Conservation (phyloP, 768 basidiomycete species). For the Lactarius tabidus region DNA sequence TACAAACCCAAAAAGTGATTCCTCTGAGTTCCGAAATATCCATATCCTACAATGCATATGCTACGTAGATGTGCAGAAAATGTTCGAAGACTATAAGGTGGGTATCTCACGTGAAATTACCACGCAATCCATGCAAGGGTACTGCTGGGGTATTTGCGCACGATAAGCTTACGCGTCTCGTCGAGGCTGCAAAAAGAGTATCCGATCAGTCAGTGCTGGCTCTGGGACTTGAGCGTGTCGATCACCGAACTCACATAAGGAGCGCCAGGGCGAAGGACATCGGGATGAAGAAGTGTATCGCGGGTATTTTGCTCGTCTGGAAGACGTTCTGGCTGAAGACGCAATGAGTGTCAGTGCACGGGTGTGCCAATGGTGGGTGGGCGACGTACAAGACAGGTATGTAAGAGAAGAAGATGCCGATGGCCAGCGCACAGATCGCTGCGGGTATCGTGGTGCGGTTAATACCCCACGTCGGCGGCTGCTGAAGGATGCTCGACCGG, state of each 20-base stretch:
- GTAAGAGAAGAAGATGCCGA: slow-evolving; percentile 44
- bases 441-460: slow-evolving; percentile 41
- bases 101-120: background rate
- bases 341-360: background rate
- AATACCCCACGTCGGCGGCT: slow-evolving; percentile 46
- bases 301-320: slow-evolving; percentile 43
- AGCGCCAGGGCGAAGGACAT: slow-evolving; percentile 39
- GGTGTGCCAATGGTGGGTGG: background rate
- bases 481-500: slow-evolving; percentile 50
- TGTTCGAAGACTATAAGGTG: background rate
- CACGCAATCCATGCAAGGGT: slow-evolving; percentile 22
- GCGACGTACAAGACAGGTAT: slow-evolving; percentile 37
- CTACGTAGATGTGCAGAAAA: background rate
- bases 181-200: slow-evolving; percentile 11
- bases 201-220: background rate
- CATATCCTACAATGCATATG: background rate
- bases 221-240: background rate
- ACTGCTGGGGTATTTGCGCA: slow-evolving; percentile 20
- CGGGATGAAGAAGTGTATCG: slow-evolving; percentile 49
- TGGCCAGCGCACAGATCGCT: slow-evolving; percentile 40
- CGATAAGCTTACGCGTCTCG: slow-evolving; percentile 22
- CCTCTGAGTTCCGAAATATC: background rate
- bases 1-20: background rate
- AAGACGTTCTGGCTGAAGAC: slow-evolving; percentile 41
- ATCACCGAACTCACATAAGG: slow-evolving; percentile 24